Conservation (phyloP, 1,284 basidiomycete species). For the Cryptococcus sp. region DNA sequence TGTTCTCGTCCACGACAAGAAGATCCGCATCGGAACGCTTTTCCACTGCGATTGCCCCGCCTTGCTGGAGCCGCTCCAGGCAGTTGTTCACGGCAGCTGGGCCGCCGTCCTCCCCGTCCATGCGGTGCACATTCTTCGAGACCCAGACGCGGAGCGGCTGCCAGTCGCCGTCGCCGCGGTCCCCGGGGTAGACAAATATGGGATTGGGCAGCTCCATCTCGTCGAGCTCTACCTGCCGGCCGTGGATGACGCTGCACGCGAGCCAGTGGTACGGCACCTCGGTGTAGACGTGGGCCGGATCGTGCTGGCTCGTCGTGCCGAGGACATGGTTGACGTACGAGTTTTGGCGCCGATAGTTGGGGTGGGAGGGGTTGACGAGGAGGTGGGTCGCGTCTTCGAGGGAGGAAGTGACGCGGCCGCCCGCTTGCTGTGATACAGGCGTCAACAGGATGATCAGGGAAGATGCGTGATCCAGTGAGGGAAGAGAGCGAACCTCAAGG, state of each 20-base stretch:
- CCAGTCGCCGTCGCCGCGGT: slow-evolving; percentile 2
- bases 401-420: slow-evolving; percentile 2
- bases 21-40: slow-evolving; percentile 36
- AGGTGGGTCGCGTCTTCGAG: slow-evolving; percentile 16
- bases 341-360: not conserved
- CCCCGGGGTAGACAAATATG: slow-evolving; percentile 20
- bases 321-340: too few relatives aligned
- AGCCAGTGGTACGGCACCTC: slow-evolving; percentile 39
- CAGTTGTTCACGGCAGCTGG: slow-evolving; percentile 15
- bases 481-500: too few relatives aligned
- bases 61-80: slow-evolving; percentile 9
- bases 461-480: not conserved
- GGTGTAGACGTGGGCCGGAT: too few relatives aligned
- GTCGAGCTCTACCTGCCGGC: slow-evolving; percentile 9
- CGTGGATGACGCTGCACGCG: slow-evolving; percentile 12
- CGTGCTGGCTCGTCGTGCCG: too few relatives aligned
- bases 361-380: slow-evolving; percentile 22
- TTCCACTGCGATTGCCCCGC: slow-evolving; percentile 30
- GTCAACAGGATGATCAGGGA: too few relatives aligned
- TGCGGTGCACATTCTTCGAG: slow-evolving; percentile 30
- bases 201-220: slow-evolving; percentile 16
- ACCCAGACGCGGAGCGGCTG: slow-evolving; percentile 36
- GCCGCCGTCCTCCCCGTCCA: slow-evolving; percentile 12
- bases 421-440: slow-evolving; percentile 8
- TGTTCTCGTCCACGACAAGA: slow-evolving; percentile 32